Percentiles rank a stretch among this genome's conserved stretches.
Conservation (phyloP, 2,329 filamentous ascomycete genomes). For the Ophiostoma piceae region DNA sequence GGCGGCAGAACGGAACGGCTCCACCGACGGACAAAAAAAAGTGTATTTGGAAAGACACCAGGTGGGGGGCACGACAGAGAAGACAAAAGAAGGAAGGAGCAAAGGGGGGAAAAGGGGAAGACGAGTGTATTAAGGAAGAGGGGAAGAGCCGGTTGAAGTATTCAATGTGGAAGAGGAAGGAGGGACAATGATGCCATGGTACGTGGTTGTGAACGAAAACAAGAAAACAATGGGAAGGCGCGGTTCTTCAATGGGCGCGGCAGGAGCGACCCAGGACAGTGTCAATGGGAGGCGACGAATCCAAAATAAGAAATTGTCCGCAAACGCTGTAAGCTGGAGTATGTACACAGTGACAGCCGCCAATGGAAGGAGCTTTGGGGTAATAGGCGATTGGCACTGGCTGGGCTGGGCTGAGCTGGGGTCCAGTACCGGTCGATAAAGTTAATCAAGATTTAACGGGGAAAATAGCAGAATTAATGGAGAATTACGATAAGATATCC, state of each 20-base stretch:
- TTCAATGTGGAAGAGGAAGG: neutral
- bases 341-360: neutral
- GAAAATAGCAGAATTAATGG: conserved; percentile 8
- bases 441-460: conserved; percentile 4
- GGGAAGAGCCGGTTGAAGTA: neutral
- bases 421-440: neutral
- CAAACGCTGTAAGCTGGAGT: neutral
- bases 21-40: conserved; percentile 19
- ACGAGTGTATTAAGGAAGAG: neutral
- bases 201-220: neutral
- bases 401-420: conserved; percentile 1
- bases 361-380: conserved; percentile 11
- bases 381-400: neutral
- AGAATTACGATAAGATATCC: conserved; percentile 8
- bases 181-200: conserved; percentile 3
- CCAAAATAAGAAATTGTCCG: conserved; percentile 5
- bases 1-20: conserved; percentile 19
- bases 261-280: neutral
- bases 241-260: neutral
- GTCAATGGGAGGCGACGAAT: conserved; percentile 13
- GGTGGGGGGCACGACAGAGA: conserved; percentile 1
- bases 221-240: conserved; percentile 6
- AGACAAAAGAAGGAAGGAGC: conserved; percentile 1
- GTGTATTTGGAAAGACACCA: neutral
- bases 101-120: neutral